Percentiles rank a stretch among this genome's conserved stretches.
These are phyloP conservation scores for Tympanopsis confertula DNA, from an alignment of 2,329 filamentous ascomycete genomes.

Conservation along the genomic window DNA sequence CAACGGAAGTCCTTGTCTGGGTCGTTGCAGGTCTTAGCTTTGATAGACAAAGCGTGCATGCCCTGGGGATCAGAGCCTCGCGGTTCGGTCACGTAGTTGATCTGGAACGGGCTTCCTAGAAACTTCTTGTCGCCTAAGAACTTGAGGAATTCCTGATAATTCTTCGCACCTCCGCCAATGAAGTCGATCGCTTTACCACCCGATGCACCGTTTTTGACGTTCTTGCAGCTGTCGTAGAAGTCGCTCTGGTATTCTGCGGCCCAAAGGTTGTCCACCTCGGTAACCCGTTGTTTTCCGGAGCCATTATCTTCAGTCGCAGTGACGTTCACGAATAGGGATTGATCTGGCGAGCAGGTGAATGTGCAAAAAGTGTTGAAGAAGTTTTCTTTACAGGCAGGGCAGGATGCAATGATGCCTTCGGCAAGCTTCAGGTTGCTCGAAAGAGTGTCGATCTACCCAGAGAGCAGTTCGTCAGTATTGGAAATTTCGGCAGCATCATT, in stretches of 20 bases:
- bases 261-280: conserved; percentile 81
- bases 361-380: conserved; percentile 98
- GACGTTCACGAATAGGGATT: conserved; percentile 89
- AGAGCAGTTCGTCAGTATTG: neutral
- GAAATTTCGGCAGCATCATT: neutral
- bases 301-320: conserved; percentile 54
- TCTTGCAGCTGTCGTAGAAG: conserved; percentile 95
- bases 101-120: conserved; percentile 91
- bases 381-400: conserved; percentile 93
- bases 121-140: conserved; percentile 88
- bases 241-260: conserved; percentile 72
- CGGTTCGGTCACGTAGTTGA: conserved; percentile 61
- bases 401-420: conserved; percentile 80
- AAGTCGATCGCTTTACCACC: conserved; percentile 91
- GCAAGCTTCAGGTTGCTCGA: conserved; percentile 77
- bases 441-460: conserved; percentile 58
- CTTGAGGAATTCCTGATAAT: conserved; percentile 76
- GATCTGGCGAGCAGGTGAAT: conserved; percentile 94
- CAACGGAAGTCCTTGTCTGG: conserved; percentile 77
- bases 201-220: conserved; percentile 93
- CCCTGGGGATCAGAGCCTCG: conserved; percentile 44
- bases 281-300: conserved; percentile 52
- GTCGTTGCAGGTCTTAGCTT: conserved; percentile 79
- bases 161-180: conserved; percentile 87
- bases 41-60: conserved; percentile 65